These are phyloP conservation scores for Adansonia digitata DNA, from an alignment of 345 rosid genomes.

Conservation along the genomic window DNA sequence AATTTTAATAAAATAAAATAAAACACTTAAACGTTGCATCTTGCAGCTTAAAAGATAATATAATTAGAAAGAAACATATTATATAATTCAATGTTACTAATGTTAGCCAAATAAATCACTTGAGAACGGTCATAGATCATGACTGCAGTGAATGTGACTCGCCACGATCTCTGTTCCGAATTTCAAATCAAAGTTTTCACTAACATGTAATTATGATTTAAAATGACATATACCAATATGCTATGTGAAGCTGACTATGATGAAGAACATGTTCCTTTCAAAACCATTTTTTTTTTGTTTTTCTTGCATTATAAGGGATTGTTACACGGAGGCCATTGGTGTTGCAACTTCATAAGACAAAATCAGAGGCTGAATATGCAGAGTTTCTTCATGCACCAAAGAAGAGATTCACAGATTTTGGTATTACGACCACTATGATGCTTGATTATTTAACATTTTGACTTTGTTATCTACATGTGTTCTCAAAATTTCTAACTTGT, in stretches of 20 bases:
- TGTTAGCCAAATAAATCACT: neutral
- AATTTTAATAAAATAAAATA: neutral
- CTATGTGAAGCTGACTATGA: neutral
- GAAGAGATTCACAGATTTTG: slow-evolving; percentile 74
- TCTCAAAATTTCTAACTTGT: neutral
- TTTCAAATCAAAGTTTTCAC: neutral
- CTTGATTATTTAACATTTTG: neutral
- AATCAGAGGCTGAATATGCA: slow-evolving; percentile 73
- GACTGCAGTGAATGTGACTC: neutral
- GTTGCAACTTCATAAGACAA: slow-evolving; percentile 90
- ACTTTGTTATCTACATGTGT: neutral
- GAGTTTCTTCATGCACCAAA: slow-evolving; percentile 97
- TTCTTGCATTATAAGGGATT: slow-evolving; percentile 49
- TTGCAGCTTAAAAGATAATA: slow-evolving; percentile 3
- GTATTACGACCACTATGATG: slow-evolving; percentile 43
- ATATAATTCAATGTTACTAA: neutral
- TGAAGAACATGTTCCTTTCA: neutral
- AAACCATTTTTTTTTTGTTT: neutral
- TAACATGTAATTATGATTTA: neutral
- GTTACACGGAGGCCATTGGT: slow-evolving; percentile 97
- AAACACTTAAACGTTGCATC: slow-evolving; percentile 11
- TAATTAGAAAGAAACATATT: neutral
- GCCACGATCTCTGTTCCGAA: neutral
- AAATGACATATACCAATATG: neutral
- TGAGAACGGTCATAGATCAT: neutral